phyloP scores from a whole-genome alignment of 306 rosid genomes.

The Castanopsis chinensis region DNA sequence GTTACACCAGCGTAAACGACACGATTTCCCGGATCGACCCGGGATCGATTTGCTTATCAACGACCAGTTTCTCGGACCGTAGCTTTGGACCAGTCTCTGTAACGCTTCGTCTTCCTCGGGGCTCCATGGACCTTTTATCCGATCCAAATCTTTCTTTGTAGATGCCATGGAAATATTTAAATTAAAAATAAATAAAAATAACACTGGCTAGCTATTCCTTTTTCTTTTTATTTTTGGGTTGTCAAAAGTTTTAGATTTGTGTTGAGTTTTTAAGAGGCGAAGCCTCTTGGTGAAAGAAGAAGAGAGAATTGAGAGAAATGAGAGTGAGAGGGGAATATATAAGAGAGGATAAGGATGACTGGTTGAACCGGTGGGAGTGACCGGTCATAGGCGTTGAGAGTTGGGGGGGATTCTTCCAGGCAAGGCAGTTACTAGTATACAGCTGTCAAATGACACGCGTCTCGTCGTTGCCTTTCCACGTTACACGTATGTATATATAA shows the following conservation, averaged over 20 bases:
- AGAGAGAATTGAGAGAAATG: background rate
- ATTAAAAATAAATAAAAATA: too few relatives aligned
- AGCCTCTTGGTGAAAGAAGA: background rate
- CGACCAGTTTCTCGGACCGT: conserved; percentile 80
- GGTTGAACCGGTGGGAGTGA: conserved; percentile 42
- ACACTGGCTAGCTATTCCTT: too few relatives aligned
- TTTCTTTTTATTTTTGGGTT: background rate
- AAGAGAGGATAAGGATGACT: conserved; percentile 31
- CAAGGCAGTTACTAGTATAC: conserved; percentile 51
- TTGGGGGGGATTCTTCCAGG: conserved; percentile 36
- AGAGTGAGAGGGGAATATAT: conserved; percentile 28
- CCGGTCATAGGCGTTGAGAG: conserved; percentile 39
- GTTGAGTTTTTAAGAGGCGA: too few relatives aligned
- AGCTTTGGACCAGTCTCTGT: conserved; percentile 47
- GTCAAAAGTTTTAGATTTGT: background rate
- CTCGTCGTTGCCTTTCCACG: conserved; percentile 13
- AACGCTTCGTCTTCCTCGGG: conserved; percentile 78
- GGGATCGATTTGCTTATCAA: conserved; percentile 78
- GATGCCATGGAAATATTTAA: conserved; percentile 34
- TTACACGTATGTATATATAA: conserved; percentile 39
- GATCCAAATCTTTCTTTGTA: conserved; percentile 43
- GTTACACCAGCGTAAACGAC: conserved; percentile 89
- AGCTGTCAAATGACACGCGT: conserved; percentile 72
- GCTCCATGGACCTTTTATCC: conserved; percentile 90
- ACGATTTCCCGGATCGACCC: conserved; percentile 81